Conservation (phyloP, 768 basidiomycete genomes). For the Termitomyces sp. region DNA sequence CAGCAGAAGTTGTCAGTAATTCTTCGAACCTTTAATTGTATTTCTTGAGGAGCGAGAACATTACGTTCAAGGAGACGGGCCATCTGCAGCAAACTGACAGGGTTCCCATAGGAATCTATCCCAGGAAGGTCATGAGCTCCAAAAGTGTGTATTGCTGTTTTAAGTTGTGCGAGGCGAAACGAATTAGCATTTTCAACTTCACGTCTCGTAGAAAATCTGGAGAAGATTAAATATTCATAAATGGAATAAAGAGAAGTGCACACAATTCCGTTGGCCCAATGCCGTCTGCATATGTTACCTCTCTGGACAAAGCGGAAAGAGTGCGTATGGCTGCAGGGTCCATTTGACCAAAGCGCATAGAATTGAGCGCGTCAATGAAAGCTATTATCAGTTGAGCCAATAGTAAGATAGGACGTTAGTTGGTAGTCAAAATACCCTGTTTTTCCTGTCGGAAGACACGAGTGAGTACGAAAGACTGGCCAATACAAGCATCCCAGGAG, state of each 20-base stretch:
- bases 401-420: background rate
- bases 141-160: constrained; percentile 33
- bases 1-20: background rate
- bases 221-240: constrained; percentile 38
- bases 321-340: constrained; percentile 31
- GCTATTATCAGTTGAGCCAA: constrained; percentile 18
- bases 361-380: constrained; percentile 84
- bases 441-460: constrained; percentile 88
- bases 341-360: constrained; percentile 74
- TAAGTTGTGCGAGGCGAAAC: constrained; percentile 38
- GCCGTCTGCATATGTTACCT: constrained; percentile 59
- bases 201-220: constrained; percentile 37
- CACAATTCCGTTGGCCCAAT: constrained; percentile 82
- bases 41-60: constrained; percentile 43
- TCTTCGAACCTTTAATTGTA: constrained; percentile 42
- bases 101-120: constrained; percentile 32
- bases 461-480: constrained; percentile 46
- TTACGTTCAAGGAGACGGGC: constrained; percentile 42
- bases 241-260: constrained; percentile 8
- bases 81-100: constrained; percentile 29
- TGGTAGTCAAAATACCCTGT: constrained; percentile 36
- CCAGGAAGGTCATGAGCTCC: constrained; percentile 40
- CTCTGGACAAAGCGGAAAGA: constrained; percentile 53
- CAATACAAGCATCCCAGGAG: constrained; percentile 64
- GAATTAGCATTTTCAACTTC: constrained; percentile 70